Conservation (phyloP, 345 rosid species). For the Sonneratia caseolaris region DNA sequence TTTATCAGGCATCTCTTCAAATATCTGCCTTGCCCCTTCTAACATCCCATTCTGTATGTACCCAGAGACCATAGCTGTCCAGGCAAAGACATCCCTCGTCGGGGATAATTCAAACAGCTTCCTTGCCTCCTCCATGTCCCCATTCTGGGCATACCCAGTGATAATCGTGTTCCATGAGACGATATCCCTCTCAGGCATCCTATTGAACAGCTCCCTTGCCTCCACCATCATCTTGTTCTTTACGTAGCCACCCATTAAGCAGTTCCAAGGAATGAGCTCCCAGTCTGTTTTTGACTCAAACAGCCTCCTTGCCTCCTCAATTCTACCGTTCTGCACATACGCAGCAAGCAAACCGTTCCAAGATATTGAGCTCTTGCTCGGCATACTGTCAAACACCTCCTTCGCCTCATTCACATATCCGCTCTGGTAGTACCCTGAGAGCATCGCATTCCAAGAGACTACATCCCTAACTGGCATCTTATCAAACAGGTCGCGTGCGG, state of each 20-base stretch:
- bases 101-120: slow-evolving; percentile 15
- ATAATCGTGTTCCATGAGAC: slow-evolving; percentile 18
- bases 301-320: slow-evolving; percentile 14
- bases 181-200: slow-evolving; percentile 14
- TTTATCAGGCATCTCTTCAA: slow-evolving; percentile 17
- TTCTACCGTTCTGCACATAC: slow-evolving; percentile 11
- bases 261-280: slow-evolving; percentile 18
- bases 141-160: slow-evolving; percentile 15
- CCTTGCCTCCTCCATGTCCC: slow-evolving; percentile 13
- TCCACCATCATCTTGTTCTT: slow-evolving; percentile 11
- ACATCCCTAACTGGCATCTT: slow-evolving; percentile 12
- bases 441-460: slow-evolving; percentile 17
- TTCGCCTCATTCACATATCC: slow-evolving; percentile 18
- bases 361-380: slow-evolving; percentile 6
- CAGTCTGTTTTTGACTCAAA: slow-evolving; percentile 15
- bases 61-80: slow-evolving; percentile 18
- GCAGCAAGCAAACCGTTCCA: slow-evolving; percentile 18
- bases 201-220: slow-evolving; percentile 15
- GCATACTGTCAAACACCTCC: slow-evolving; percentile 15
- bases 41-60: slow-evolving; percentile 18
- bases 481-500: slow-evolving; percentile 12
- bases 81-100: slow-evolving; percentile 18
- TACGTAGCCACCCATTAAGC: slow-evolving; percentile 17
- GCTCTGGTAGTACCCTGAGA: slow-evolving; percentile 13
- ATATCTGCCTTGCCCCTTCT: slow-evolving; percentile 11